phyloP scores from a whole-genome alignment of 352 stramenopile species.

The Phytopythium chamaehyphon region DNA sequence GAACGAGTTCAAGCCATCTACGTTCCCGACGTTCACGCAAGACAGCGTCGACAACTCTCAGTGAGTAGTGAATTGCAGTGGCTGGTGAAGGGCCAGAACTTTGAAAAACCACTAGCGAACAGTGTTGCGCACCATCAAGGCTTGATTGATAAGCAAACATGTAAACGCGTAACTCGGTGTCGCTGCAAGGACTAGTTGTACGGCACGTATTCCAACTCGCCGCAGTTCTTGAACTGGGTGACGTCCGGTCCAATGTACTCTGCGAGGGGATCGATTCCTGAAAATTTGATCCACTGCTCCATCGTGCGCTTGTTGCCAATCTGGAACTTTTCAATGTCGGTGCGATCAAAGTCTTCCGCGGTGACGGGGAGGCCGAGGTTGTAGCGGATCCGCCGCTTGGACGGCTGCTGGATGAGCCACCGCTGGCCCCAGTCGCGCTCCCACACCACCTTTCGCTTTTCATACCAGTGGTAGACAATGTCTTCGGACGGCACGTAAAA shows the following conservation, averaged over 20 bases:
- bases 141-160: too few relatives aligned
- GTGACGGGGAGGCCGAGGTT: conserved; percentile 54
- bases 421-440: conserved; percentile 72
- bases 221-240: conserved; percentile 73
- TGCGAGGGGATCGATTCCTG: conserved; percentile 66
- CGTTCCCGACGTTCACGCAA: conserved; percentile 7
- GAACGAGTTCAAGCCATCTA: conserved; percentile 3
- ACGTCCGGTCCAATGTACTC: conserved; percentile 43
- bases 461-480: conserved; percentile 80
- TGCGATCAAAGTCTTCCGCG: conserved; percentile 68
- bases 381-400: conserved; percentile 72
- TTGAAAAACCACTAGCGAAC: too few relatives aligned
- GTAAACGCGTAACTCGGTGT: too few relatives aligned
- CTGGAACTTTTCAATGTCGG: conserved; percentile 61
- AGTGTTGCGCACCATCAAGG: too few relatives aligned
- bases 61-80: conserved; percentile 1
- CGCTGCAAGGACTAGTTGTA: conserved; percentile 16
- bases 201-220: conserved; percentile 60
- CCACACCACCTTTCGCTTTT: conserved; percentile 79
- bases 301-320: conserved; percentile 74
- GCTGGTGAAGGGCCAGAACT: too few relatives aligned
- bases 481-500: conserved; percentile 75
- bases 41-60: conserved; percentile 8
- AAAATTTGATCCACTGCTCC: conserved; percentile 78
- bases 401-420: conserved; percentile 60